Evolutionary conservation across 2,329 filamentous ascomycete genomes (phyloP), one percentile per base, ranked within the genome.

Genomic region (Exophiala phaeomuriformis): DNA sequence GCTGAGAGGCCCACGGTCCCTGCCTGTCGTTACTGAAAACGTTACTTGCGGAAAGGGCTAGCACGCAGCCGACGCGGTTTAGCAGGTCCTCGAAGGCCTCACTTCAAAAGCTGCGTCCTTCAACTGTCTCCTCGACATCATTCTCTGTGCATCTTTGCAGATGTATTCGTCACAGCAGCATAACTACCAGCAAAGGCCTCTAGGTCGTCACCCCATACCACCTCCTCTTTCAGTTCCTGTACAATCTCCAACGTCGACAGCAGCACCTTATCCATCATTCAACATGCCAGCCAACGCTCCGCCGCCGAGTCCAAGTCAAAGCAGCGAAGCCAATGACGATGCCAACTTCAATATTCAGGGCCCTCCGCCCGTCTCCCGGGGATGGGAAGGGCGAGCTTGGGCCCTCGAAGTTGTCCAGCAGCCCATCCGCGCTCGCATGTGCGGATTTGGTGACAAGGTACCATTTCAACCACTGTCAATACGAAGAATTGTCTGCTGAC

Each of bases 401-500:
- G 86, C 83, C 57, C 78, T 95, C 47, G 76, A 84, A 61, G 88
- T 96, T 56, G 83, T 88, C 61, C 93, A 98, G 73, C 90, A 97
- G 70, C 93, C 93, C 47, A 79, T 88, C 64, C 83, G 93, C 64
- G 93, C 93, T 61, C 87, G 93, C 57, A 97, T 97, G 93, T 98
- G 93, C 74, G 93, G 93, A 5, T 98, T 97, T 73, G 93, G 93
- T 58, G 93, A 98, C 75, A 98, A 97, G 80, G 88, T 93, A 72
- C 52, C 10, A 28, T 74, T 64, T 52, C 54, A 49, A 55, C 40
- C 47, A 30, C 19, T 19, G 5, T 42, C 12, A 19, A 29, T 12
- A 30, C 7, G 30, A 39, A 19, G 19, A 28, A 27, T 31, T 27
- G 9, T 31, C 39, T 27, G 35, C 52, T 61, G 19, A 61, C 53